Base-by-base conservation (phyloP, 2,329 filamentous ascomycete genomes). In the Colletotrichum sp. region DNA sequence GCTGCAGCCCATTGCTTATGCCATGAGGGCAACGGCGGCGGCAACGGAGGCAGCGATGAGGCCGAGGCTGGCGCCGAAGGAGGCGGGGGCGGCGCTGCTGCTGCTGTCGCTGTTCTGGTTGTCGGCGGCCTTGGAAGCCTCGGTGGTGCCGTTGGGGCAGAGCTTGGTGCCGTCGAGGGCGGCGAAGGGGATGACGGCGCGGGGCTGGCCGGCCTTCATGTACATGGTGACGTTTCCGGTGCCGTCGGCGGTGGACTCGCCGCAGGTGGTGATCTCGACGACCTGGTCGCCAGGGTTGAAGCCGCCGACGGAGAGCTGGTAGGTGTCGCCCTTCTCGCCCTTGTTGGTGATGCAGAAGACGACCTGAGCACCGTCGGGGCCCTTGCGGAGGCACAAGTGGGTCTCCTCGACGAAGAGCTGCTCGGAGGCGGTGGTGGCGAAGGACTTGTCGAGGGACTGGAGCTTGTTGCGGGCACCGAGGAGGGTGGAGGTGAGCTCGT, bases 401-500 rank as follows among this genome's bases (percentile, higher is more conserved):
- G 73, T 73, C 63, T 73, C 34, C 70, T 76, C 73, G 21, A 76
- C 73, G 49, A 76, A 76, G 57, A 76, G 73, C 73, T 76, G 73
- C 73, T 76, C 63, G 6, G 73, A 73, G 16, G 69, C 55, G 10
- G 73, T 76, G 24, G 73, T 76, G 24, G 70, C 63, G 32, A 76
- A 76, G 26, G 21, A 32, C 18, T 32, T 24, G 64, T 76, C 30
- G 18, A 72, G n/a, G 28, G 57, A 18, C 70, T 76, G 73, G 26
- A 76, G 70, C 57, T 72, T 67, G 57, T 73, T 76, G 44, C 73
- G 73, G 32, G 70, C 66, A 24, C 57, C 49, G 39, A 76, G 73
- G 21, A 76, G 73, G 18, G 73, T 76, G 8, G 55, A 57, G 13
- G 73, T 73, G 15, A 68, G 15, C 55, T 62, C 77, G 83, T 92